Evolutionary conservation across 2,329 filamentous ascomycete species (phyloP).

Genomic region (Lachnellula suecica): DNA sequence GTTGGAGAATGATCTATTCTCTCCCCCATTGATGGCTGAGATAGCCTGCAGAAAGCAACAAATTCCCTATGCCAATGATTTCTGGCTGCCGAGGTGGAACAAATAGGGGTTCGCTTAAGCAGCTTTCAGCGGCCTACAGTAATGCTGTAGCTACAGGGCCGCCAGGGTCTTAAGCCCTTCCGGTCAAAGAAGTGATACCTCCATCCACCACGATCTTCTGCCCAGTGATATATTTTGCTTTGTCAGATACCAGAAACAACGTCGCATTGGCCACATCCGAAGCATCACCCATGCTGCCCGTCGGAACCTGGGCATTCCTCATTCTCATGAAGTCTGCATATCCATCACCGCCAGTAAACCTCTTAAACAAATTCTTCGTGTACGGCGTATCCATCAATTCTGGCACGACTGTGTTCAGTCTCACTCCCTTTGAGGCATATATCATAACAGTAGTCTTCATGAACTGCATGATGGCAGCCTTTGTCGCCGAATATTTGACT

Average conservation of each 20-base stretch:
- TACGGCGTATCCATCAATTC: conserved; percentile 57
- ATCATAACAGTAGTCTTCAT: conserved; percentile 49
- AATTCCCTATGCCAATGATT: too few species aligned
- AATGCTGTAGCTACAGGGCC: too few species aligned
- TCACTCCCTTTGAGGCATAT: conserved; percentile 45
- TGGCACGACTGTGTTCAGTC: conserved; percentile 55
- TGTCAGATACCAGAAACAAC: conserved; percentile 53
- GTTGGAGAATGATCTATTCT: too few species aligned
- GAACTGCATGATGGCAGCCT: conserved; percentile 52
- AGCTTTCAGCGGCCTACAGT: too few species aligned
- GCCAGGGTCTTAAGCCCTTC: conserved; percentile 21
- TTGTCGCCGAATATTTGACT: conserved; percentile 51
- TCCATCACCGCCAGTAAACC: conserved; percentile 40
- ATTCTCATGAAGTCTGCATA: conserved; percentile 50
- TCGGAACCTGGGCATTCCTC: conserved; percentile 56
- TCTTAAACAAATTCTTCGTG: conserved; percentile 42
- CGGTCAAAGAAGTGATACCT: conserved; percentile 42
- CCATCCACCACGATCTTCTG: conserved; percentile 51
- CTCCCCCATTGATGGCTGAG: too few species aligned
- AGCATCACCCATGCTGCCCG: conserved; percentile 57
- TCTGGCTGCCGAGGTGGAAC: too few species aligned
- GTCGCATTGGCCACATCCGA: conserved; percentile 59
- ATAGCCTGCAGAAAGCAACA: too few species aligned
- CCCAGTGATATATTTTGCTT: conserved; percentile 58
- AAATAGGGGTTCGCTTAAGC: too few species aligned